A percentile compares a stretch with the other conserved stretches of the same genome.
Conservation (phyloP, 306 rosid species). For the Dalbergia cultrata region DNA sequence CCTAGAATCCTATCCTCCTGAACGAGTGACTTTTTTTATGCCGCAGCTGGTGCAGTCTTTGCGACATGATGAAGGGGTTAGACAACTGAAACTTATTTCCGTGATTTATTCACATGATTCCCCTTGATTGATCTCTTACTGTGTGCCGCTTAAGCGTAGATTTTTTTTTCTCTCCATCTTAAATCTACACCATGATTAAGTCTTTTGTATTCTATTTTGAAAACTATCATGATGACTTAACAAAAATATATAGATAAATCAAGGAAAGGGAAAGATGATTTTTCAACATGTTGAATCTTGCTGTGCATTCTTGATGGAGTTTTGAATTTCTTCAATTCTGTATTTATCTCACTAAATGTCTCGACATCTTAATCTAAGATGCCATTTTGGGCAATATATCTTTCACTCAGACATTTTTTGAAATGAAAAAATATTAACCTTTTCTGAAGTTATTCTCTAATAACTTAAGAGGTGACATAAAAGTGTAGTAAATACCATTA, state of each 20-base stretch:
- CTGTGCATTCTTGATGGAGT: not conserved
- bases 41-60: slow-evolving; percentile 97
- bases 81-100: slow-evolving; percentile 48
- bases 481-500: slow-evolving; percentile 2
- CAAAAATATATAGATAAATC: not conserved
- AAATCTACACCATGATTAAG: slow-evolving; percentile 28
- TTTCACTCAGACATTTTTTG: slow-evolving; percentile 29
- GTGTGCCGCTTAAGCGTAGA: slow-evolving; percentile 18
- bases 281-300: slow-evolving; percentile 21
- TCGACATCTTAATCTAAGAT: slow-evolving; percentile 1
- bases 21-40: slow-evolving; percentile 93
- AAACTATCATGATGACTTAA: not conserved
- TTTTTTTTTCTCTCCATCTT: slow-evolving; percentile 28
- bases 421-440: not conserved
- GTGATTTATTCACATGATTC: slow-evolving; percentile 18
- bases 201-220: slow-evolving; percentile 32
- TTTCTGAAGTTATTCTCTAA: slow-evolving; percentile 21
- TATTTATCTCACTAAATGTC: not conserved
- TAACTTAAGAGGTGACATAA: not conserved
- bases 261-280: slow-evolving; percentile 14
- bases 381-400: slow-evolving; percentile 19
- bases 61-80: slow-evolving; percentile 95
- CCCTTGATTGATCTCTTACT: slow-evolving; percentile 33
- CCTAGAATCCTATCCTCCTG: slow-evolving; percentile 97
- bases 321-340: slow-evolving; percentile 15